Base-by-base conservation (phyloP, 2,329 filamentous ascomycete genomes). In the Parafenestella ontariensis region DNA sequence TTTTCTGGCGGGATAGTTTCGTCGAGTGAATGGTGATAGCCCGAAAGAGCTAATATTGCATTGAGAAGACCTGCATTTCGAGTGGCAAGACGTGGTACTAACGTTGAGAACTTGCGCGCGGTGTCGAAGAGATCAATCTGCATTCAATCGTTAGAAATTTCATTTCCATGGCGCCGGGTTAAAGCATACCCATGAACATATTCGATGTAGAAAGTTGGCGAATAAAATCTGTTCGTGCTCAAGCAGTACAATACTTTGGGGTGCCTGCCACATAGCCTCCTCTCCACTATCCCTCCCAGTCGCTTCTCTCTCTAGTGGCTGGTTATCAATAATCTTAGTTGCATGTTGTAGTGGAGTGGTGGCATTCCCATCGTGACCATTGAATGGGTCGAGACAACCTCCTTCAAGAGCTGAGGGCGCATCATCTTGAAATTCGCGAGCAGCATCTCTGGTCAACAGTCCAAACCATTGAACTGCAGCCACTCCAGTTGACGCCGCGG, bases 11-110 rank as follows among this genome's bases (percentile, higher is more conserved):
- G 56, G 10, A 33, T 42, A 23, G 11, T 29, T 33, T 28, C 24
- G 48, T 74, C 73, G 36, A 79, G 70, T 1, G 77, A 78, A 5
- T 17, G 33, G n/a, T 34, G 33, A 34, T 15, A 34, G 33, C 33
- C 33, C 2, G 82, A 80, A 0, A 85, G 70, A 0, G 83, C 83
- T 6, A 85, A 70, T 10, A 85, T 78, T 11, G 82, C 81, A 56
- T 83, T 83, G 75, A 85, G 79, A 6, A 85, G 61, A 1, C 83
- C 83, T 20, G 78, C 71, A 58, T 85, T 44, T 15, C 37, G 48
- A 51, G 24, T n/a, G 20, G 79, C 76, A 46, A 54, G 45, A 36
- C 33, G 33, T 15, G 33, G n/a, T 34, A 34, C 43, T 40, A 44
- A 28, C 23, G 41, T 44, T 23, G 41, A 44, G 33, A 34, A 34